Percentiles rank a stretch among this genome's conserved stretches.
Evolutionary conservation across 805 yeast genomes (phyloP).

Genomic region (Metschnikowia corniflorae): DNA sequence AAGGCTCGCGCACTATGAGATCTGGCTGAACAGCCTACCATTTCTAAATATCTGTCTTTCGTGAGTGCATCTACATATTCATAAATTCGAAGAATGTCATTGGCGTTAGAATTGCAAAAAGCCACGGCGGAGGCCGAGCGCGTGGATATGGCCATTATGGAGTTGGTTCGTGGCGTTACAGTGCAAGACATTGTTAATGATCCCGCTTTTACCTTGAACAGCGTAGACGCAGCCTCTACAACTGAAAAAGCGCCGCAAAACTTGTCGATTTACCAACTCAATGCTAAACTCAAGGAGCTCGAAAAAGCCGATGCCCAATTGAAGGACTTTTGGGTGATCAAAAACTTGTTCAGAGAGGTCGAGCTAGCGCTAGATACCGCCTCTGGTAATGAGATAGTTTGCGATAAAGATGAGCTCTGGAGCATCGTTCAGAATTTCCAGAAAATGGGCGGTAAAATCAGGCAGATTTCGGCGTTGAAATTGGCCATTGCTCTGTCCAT

Average conservation of each 20-base stretch:
- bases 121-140: not conserved
- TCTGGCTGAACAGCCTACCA: too few species aligned
- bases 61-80: too few species aligned
- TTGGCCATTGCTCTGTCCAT: slow-evolving; percentile 8
- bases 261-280: slow-evolving; percentile 13
- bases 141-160: slow-evolving; percentile 5
- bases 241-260: not conserved
- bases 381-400: slow-evolving; percentile 4
- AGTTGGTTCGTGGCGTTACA: slow-evolving; percentile 1
- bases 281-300: slow-evolving; percentile 13
- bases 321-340: slow-evolving; percentile 26
- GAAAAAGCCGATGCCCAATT: slow-evolving; percentile 16
- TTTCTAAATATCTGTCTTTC: too few species aligned
- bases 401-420: slow-evolving; percentile 20
- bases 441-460: slow-evolving; percentile 18
- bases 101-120: not conserved
- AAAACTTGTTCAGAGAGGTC: slow-evolving; percentile 25
- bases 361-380: slow-evolving; percentile 15
- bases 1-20: too few species aligned
- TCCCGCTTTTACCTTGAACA: slow-evolving; percentile 1
- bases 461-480: slow-evolving; percentile 12
- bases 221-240: not conserved
- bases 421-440: slow-evolving; percentile 17
- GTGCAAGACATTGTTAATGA: slow-evolving; percentile 6
- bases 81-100: slow-evolving; percentile 2